Evolutionary conservation across 169 alveolate species (phyloP).

Genomic region (Cryptosporidium sp.): DNA sequence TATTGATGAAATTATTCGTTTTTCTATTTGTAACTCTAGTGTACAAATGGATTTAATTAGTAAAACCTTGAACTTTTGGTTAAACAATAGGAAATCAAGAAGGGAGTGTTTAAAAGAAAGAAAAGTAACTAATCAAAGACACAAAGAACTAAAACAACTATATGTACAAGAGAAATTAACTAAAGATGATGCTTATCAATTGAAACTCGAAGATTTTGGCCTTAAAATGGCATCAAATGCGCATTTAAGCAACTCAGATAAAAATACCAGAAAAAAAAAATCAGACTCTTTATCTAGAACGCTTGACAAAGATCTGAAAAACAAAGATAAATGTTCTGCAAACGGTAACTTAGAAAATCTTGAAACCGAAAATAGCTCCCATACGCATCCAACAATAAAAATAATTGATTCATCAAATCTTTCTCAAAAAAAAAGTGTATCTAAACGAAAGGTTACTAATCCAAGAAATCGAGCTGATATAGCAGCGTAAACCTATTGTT

Average conservation of each 20-base stretch:
- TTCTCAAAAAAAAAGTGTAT: neutral
- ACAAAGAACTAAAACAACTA: slow-evolving; percentile 42
- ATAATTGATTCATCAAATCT: neutral
- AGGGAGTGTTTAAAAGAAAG: slow-evolving; percentile 49
- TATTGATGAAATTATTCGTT: slow-evolving; percentile 14
- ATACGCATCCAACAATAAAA: neutral
- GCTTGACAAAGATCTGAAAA: neutral
- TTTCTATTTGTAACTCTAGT: neutral
- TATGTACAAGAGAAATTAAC: slow-evolving; percentile 1
- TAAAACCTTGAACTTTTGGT: slow-evolving; percentile 34
- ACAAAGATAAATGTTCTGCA: neutral
- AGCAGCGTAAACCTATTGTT: neutral
- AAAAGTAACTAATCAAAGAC: slow-evolving; percentile 42
- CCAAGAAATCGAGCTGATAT: neutral
- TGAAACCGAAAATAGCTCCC: neutral
- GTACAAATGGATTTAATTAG: slow-evolving; percentile 17
- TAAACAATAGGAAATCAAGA: slow-evolving; percentile 50
- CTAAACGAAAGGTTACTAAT: neutral
- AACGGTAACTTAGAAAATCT: neutral
- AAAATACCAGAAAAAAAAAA: neutral
- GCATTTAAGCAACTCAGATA: neutral
- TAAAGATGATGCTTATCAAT: slow-evolving; percentile 10
- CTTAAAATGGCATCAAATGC: neutral
- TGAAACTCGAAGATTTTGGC: slow-evolving; percentile 56
- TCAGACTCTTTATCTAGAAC: neutral